phyloP scores from a whole-genome alignment of 306 rosid species.

The Fragaria ananassa region DNA sequence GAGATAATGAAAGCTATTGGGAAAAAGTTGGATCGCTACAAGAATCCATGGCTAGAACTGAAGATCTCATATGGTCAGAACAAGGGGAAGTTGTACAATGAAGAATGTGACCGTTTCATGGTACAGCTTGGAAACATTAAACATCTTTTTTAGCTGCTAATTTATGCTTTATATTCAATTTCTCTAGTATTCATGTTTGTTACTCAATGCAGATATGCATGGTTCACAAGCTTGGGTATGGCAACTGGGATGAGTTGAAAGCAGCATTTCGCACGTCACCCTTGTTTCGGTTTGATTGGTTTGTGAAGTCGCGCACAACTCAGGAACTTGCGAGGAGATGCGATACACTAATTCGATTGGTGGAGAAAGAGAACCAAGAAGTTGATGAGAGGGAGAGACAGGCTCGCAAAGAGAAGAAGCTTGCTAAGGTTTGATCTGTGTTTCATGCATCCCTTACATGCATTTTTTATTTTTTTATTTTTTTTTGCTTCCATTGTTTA shows the following conservation, averaged over 20 bases:
- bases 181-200: constrained; percentile 2
- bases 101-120: constrained; percentile 99
- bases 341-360: constrained; percentile 86
- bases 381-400: constrained; percentile 94
- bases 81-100: constrained; percentile 94
- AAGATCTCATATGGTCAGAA: constrained; percentile 97
- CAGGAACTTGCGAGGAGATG: constrained; percentile 99
- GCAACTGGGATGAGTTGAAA: constrained; percentile 98
- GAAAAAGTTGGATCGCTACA: constrained; percentile 94
- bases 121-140: constrained; percentile 29
- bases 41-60: constrained; percentile 98
- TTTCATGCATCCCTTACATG: constrained; percentile 3
- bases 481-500: background rate
- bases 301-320: constrained; percentile 96
- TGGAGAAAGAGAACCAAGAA: constrained; percentile 99
- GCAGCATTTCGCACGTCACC: constrained; percentile 98
- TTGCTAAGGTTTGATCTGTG: constrained; percentile 66
- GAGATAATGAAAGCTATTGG: constrained; percentile 99
- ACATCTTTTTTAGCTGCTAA: background rate
- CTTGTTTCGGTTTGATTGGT: constrained; percentile 98
- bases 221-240: constrained; percentile 98
- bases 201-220: constrained; percentile 67
- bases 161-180: background rate
- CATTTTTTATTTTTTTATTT: background rate
- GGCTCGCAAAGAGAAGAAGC: constrained; percentile 98